Evolutionary conservation across 208 protist genomes (phyloP).

Genomic region (Hexamita inflata): DNA sequence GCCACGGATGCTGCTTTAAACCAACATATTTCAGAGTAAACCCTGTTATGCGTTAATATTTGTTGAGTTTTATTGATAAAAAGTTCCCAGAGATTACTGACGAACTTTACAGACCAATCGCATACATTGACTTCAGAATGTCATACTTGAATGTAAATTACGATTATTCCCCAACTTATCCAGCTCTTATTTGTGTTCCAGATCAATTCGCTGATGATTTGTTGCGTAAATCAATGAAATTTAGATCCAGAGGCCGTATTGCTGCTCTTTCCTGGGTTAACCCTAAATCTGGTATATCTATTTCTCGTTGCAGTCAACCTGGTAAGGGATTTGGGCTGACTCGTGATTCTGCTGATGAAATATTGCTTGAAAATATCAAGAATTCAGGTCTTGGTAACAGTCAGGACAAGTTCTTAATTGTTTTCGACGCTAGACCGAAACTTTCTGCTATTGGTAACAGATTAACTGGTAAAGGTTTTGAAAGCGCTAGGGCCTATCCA

Average conservation of each 20-base stretch:
- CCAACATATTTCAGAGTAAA: not conserved
- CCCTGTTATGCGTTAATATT: not conserved
- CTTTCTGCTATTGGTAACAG: constrained; percentile 12
- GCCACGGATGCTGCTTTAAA: constrained; percentile 6
- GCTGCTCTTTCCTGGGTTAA: constrained; percentile 49
- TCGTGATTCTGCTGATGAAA: constrained; percentile 11
- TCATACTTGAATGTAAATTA: constrained; percentile 49
- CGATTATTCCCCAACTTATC: constrained; percentile 50
- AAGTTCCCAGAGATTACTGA: not conserved
- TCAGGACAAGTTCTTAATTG: not conserved
- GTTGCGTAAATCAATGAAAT: constrained; percentile 37
- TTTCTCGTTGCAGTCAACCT: constrained; percentile 49
- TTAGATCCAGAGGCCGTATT: constrained; percentile 47
- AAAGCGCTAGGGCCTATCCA: constrained; percentile 4
- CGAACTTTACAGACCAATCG: not conserved
- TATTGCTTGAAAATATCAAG: not conserved
- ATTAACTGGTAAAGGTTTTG: constrained; percentile 19
- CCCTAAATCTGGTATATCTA: constrained; percentile 26
- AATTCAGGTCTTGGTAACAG: not conserved
- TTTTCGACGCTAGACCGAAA: constrained; percentile 29
- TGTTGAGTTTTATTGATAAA: not conserved
- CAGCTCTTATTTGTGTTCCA: constrained; percentile 49
- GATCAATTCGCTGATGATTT: constrained; percentile 41
- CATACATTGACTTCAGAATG: not conserved
- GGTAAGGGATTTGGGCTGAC: constrained; percentile 14